These are phyloP conservation scores for Clarireedia sp. DNA, from an alignment of 2,329 filamentous ascomycete genomes.

Conservation along the genomic window DNA sequence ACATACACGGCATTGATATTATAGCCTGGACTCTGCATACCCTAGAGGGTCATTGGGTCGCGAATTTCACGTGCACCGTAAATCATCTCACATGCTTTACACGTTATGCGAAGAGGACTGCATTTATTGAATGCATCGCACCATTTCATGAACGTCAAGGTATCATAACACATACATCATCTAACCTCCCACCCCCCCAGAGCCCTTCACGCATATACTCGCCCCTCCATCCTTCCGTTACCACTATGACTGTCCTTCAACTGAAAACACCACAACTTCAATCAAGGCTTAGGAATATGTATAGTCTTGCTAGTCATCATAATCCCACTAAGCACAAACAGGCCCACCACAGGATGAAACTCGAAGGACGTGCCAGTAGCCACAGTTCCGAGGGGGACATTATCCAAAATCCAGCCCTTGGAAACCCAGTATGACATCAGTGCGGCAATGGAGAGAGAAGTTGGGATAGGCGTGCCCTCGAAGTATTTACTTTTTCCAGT, in stretches of 20 bases:
- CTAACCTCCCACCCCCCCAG: not conserved
- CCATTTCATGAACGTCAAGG: conserved; percentile 4
- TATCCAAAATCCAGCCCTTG: conserved; percentile 68
- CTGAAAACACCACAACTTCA: not conserved
- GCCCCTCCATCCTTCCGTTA: not conserved
- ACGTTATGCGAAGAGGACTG: not conserved
- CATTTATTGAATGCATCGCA: not conserved
- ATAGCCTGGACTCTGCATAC: too few relatives aligned
- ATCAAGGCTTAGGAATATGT: conserved; percentile 82
- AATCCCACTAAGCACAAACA: conserved; percentile 86
- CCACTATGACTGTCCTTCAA: not conserved
- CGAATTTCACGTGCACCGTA: not conserved
- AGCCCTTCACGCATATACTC: not conserved
- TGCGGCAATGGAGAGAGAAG: conserved; percentile 69
- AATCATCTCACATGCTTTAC: not conserved
- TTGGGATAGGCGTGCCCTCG: conserved; percentile 94
- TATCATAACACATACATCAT: conserved; percentile 7
- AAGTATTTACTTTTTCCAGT: conserved; percentile 91
- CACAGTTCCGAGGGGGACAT: conserved; percentile 69
- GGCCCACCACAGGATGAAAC: conserved; percentile 70
- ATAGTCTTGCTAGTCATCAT: conserved; percentile 94
- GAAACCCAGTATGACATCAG: conserved; percentile 87
- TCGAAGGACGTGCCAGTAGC: conserved; percentile 62
- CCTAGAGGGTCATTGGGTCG: too few relatives aligned
- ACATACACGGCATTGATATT: too few relatives aligned